Base-by-base conservation (phyloP, 176 grass and related monocot genomes). In the Leersia perrieri region DNA sequence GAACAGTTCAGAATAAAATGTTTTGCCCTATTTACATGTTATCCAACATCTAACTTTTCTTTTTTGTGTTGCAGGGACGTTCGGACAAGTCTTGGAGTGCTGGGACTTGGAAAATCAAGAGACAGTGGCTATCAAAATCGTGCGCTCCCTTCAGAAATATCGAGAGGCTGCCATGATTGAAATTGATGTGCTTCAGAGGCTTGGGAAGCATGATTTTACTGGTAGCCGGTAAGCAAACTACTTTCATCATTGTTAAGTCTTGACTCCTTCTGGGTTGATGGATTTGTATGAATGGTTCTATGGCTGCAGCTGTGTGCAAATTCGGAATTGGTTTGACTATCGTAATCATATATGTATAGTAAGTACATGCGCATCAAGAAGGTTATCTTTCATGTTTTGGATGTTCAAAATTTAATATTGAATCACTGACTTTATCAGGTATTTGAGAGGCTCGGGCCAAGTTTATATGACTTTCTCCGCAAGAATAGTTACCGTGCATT, bases 281-380 rank as follows among this genome's bases (percentile, higher is more conserved):
- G 81, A 90, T 88, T 82, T 87, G 84, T 82, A 89, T 85, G 86
- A 89, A 79, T 95, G 88, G 81, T 92, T 97, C 66, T 91, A 90
- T 94, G 74, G 51, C 69, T 95, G 95, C 92, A 98, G 92, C 85
- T 98, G 90, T 98, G 95, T 98, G 92, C 95, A 95, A 93, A 98
- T 98, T 60, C 90, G 86, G 96, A 93, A 94, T 93, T 98, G 92
- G 92, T 98, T 95, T 93, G 95, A 95, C 92, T 98, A 95, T 91
- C 92, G 90, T 91, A 95, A 98, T 89, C 95, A 98, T 93, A 93
- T 93, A 85, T 98, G 95, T 93, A 98, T 98, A 85, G 95, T 98
- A 94, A 98, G 92, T 98, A 93, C 81, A 94, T 87, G 80, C 92
- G 87, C 71, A 83, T 88, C 68, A 83, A 85, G 74, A 83, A 81